These are phyloP conservation scores for Phytophthora parvispora DNA, from an alignment of 352 stramenopile genomes.

Conservation along the genomic window DNA sequence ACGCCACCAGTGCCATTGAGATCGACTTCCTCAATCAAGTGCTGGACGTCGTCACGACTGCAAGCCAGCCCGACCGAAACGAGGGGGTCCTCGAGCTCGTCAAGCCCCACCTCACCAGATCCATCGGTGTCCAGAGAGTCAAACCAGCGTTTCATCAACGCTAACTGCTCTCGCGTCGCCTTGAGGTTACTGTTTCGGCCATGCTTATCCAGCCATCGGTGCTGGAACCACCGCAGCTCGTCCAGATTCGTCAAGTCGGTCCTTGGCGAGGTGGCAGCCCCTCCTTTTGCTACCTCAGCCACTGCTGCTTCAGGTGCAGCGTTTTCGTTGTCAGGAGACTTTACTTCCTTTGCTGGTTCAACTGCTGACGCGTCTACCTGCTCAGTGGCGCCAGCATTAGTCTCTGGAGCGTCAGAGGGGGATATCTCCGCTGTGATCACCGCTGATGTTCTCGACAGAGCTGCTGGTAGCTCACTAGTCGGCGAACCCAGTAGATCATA, in stretches of 20 bases:
- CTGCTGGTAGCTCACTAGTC: not conserved
- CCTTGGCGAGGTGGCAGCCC: not conserved
- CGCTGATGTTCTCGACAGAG: not conserved
- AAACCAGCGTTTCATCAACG: conserved; percentile 86
- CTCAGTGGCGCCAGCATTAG: not conserved
- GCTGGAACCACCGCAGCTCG: conserved; percentile 80
- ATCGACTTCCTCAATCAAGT: conserved; percentile 80
- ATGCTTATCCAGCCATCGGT: conserved; percentile 83
- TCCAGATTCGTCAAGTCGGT: conserved; percentile 54
- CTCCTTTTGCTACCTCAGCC: not conserved
- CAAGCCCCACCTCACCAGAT: conserved; percentile 81
- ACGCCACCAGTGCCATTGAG: conserved; percentile 70
- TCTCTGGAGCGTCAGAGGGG: not conserved
- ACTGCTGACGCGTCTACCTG: not conserved
- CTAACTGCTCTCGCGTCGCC: conserved; percentile 69
- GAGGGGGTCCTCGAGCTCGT: conserved; percentile 90
- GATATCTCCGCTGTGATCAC: not conserved
- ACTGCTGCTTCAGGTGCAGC: not conserved
- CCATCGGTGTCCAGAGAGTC: conserved; percentile 89
- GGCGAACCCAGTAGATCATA: conserved; percentile 37
- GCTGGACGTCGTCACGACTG: conserved; percentile 77
- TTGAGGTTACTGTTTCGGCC: conserved; percentile 81
- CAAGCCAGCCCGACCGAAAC: conserved; percentile 88
- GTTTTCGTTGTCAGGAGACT: not conserved
- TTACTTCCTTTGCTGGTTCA: not conserved